Base-by-base conservation (phyloP, 306 rosid species). In the Cicer bijugum region DNA sequence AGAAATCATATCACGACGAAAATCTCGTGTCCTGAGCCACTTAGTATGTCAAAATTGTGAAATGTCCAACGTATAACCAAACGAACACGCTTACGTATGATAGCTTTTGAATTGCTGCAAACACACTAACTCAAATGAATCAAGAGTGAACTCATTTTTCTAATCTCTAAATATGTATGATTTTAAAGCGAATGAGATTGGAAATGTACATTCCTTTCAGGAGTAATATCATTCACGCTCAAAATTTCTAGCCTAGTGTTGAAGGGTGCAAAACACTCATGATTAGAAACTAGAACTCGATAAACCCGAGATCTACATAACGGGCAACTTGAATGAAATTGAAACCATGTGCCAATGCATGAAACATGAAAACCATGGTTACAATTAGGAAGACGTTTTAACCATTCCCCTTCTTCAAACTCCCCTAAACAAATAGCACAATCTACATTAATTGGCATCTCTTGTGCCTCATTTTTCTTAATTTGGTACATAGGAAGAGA, bases 381-480 rank as follows among this genome's bases (percentile, higher is more conserved):
- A 37, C 88, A 91, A 10, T 56, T 78, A 0, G 92, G 89, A 45
- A 81, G 80, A 35, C 66, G 61, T 52, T 78, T 87, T 12, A 87
- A 35, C 88, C 80, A 69, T 52, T 91, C 88, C 5, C 86, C 87
- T 75, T 84, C 83, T 56, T 90, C 86, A 40, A 84, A 86, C 40
- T 90, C 93, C 3, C 83, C 93, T 65, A 86, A 73, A 75, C 92
- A 89, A 76, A 87, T 82, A 1, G 82, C 79, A 67, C 89, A 84
- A 2, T 83, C 91, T 17, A 12, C 47, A 15, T 57, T 79, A 12
- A 66, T 75, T 6, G 75, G 2, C 59, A 8, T 75, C 8, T 39
- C 28, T 59, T 55, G 72, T n/a, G 37, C 75, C 45, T 48, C 84
- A 1, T 33, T 80, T 45, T 53, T 82, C 84, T 65, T 84, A 60